phyloP scores from a whole-genome alignment of 1,139 yeast genomes.

The Saccharomyces uvarum region DNA sequence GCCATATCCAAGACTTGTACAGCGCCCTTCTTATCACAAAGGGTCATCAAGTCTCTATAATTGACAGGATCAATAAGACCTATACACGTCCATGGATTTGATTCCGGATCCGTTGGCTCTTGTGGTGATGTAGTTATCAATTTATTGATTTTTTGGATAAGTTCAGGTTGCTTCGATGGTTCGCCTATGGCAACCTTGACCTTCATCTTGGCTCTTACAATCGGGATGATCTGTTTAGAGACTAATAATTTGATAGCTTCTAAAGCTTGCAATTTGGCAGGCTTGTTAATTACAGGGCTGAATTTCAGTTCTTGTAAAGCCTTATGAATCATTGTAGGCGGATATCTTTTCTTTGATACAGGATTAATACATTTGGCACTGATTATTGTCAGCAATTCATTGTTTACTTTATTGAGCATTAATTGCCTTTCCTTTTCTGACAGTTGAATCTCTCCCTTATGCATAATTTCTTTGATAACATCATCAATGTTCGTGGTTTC shows the following conservation, averaged over 20 bases:
- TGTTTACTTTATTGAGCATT: constrained; percentile 64
- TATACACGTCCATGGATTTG: constrained; percentile 45
- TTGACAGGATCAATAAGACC: constrained; percentile 86
- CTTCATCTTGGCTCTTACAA: constrained; percentile 91
- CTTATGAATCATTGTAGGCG: constrained; percentile 89
- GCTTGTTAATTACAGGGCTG: constrained; percentile 68
- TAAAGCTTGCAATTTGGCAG: constrained; percentile 82
- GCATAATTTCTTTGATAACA: constrained; percentile 70
- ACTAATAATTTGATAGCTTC: constrained; percentile 81
- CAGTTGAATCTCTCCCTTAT: constrained; percentile 87
- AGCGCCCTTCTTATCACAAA: constrained; percentile 50
- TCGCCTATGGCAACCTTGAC: constrained; percentile 47
- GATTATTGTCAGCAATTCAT: constrained; percentile 75
- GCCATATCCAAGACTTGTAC: constrained; percentile 90
- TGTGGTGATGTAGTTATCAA: constrained; percentile 34
- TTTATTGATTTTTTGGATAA: constrained; percentile 19
- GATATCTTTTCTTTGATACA: constrained; percentile 78
- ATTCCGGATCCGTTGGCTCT: constrained; percentile 41
- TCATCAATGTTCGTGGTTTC: constrained; percentile 68
- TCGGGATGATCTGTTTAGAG: constrained; percentile 77
- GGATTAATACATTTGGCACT: constrained; percentile 93
- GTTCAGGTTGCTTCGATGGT: constrained; percentile 40
- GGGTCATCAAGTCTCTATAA: constrained; percentile 58
- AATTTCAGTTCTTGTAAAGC: constrained; percentile 74
- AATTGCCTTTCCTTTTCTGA: constrained; percentile 88